A percentile compares a stretch with the other conserved stretches of the same genome.
phyloP scores from a whole-genome alignment of 805 yeast genomes.

The Maudiozyma pseudohumilis region DNA sequence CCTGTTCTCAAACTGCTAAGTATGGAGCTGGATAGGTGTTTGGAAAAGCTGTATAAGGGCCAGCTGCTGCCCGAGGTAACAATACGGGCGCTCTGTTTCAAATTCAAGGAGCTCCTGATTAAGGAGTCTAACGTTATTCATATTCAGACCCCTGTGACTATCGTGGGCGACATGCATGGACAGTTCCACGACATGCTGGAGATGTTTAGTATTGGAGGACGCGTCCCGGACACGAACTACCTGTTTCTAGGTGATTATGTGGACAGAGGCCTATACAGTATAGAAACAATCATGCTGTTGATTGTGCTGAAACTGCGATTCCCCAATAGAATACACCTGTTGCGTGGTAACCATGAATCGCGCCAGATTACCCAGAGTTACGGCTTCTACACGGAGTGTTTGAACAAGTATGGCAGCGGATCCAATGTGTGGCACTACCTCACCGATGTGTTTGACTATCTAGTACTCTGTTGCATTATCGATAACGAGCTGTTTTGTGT shows the following conservation, averaged over 20 bases:
- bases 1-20: too few relatives aligned
- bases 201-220: slow-evolving; percentile 88
- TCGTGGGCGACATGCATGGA: slow-evolving; percentile 97
- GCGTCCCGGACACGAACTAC: slow-evolving; percentile 88
- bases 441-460: slow-evolving; percentile 87
- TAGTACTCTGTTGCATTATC: slow-evolving; percentile 81
- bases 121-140: slow-evolving; percentile 82
- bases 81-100: slow-evolving; percentile 63
- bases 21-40: slow-evolving; percentile 58
- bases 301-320: slow-evolving; percentile 78
- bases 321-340: slow-evolving; percentile 71
- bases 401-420: slow-evolving; percentile 70
- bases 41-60: slow-evolving; percentile 53
- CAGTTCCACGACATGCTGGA: slow-evolving; percentile 91
- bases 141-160: slow-evolving; percentile 77
- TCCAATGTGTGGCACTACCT: slow-evolving; percentile 78
- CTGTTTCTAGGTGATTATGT: slow-evolving; percentile 92
- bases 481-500: slow-evolving; percentile 87
- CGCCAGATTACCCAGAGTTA: slow-evolving; percentile 94
- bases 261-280: slow-evolving; percentile 87
- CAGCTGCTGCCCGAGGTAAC: slow-evolving; percentile 64
- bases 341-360: slow-evolving; percentile 94
- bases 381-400: slow-evolving; percentile 92
- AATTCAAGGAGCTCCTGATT: slow-evolving; percentile 70
- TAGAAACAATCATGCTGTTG: slow-evolving; percentile 81